These are phyloP conservation scores for Vinca major DNA, from an alignment of 305 asterid genomes.

Conservation along the genomic window DNA sequence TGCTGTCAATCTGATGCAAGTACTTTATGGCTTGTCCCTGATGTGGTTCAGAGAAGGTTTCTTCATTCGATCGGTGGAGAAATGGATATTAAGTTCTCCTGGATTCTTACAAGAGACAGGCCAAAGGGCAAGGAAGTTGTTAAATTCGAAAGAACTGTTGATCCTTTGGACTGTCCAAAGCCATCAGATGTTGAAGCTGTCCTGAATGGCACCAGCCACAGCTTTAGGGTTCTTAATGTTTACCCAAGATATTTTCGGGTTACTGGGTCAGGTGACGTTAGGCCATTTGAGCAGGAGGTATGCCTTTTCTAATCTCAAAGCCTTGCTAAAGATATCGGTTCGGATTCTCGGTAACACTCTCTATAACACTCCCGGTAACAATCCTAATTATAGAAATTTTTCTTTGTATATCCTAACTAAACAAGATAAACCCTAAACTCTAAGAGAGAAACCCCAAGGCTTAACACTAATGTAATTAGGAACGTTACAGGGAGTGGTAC, in stretches of 20 bases:
- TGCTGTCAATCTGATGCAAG: constrained; percentile 90
- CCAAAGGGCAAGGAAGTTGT: constrained; percentile 93
- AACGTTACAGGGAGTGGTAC: too few relatives aligned
- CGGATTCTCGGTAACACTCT: too few relatives aligned
- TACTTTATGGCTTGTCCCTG: constrained; percentile 77
- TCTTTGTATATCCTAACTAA: too few relatives aligned
- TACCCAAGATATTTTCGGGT: constrained; percentile 83
- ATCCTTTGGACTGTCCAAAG: constrained; percentile 55
- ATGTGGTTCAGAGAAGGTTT: constrained; percentile 63
- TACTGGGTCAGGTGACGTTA: constrained; percentile 91
- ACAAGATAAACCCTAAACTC: too few relatives aligned
- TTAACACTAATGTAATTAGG: too few relatives aligned
- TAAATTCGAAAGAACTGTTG: constrained; percentile 60
- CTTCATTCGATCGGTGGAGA: constrained; percentile 38
- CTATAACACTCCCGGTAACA: too few relatives aligned
- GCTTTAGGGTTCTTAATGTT: constrained; percentile 55
- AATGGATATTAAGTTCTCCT: constrained; percentile 67
- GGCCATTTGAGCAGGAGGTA: constrained; percentile 57
- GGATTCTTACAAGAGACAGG: constrained; percentile 86
- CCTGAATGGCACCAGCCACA: constrained; percentile 61
- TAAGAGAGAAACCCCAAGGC: too few relatives aligned
- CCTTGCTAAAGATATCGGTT: background rate
- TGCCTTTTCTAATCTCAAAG: constrained; percentile 5
- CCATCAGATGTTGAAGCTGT: constrained; percentile 62
- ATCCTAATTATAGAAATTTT: too few relatives aligned